phyloP scores from a whole-genome alignment of 2,329 filamentous ascomycete species.

The Claviceps capensis region DNA sequence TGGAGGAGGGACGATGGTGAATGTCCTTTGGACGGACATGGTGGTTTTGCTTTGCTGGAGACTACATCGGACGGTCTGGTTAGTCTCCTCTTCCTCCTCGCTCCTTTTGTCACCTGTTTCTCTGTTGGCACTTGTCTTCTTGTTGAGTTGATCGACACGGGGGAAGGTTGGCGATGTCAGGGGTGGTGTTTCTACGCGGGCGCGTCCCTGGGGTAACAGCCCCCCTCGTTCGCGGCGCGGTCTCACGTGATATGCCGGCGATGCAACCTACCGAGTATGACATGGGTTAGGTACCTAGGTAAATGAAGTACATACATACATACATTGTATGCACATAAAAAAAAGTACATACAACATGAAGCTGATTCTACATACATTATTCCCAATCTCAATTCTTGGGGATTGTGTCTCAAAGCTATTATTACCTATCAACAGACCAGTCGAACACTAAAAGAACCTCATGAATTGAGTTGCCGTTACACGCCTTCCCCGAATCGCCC shows the following conservation, averaged over 20 bases:
- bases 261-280: too few relatives aligned
- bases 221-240: neutral
- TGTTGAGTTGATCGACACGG: neutral
- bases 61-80: neutral
- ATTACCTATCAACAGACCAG: too few relatives aligned
- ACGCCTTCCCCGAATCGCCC: too few relatives aligned
- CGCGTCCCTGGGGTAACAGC: neutral
- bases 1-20: slow-evolving; percentile 27
- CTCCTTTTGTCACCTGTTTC: neutral
- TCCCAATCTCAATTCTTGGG: too few relatives aligned
- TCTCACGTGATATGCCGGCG: neutral
- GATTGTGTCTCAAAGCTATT: too few relatives aligned
- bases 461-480: neutral
- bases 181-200: neutral
- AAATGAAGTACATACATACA: neutral
- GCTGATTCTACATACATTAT: too few relatives aligned
- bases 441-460: neutral
- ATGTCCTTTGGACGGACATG: slow-evolving; percentile 29
- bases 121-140: neutral
- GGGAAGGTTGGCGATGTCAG: neutral
- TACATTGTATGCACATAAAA: too few relatives aligned
- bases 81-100: neutral
- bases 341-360: neutral
- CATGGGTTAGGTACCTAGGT: neutral
- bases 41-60: slow-evolving; percentile 9